These are phyloP conservation scores for Sporisorium sorghi DNA, from an alignment of 1,284 basidiomycete species.

Conservation along the genomic window DNA sequence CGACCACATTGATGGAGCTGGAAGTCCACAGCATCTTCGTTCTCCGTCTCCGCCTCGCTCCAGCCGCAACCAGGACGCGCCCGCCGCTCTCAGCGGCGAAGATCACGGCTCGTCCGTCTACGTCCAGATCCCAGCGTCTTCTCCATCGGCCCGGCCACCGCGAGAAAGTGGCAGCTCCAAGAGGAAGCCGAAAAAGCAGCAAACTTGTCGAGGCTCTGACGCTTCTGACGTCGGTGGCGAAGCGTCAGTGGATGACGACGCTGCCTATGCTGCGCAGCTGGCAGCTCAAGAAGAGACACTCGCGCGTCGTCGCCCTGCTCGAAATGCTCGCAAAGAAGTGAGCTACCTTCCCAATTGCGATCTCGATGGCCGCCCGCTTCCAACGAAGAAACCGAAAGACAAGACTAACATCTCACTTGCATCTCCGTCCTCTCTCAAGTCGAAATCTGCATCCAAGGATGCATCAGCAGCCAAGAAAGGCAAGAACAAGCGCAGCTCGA, in stretches of 20 bases:
- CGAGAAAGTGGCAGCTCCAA: conserved; percentile 11
- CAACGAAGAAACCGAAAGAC: conserved; percentile 8
- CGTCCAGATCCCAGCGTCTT: conserved; percentile 26
- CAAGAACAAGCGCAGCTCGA: conserved; percentile 21
- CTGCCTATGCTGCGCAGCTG: conserved; percentile 37
- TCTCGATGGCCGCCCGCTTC: conserved; percentile 33
- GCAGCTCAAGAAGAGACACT: conserved; percentile 39
- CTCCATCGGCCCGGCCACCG: conserved; percentile 7
- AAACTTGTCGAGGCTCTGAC: conserved; percentile 14
- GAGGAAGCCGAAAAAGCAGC: conserved; percentile 20
- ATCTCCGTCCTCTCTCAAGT: conserved; percentile 6
- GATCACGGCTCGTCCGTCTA: conserved; percentile 11
- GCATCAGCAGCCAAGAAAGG: conserved; percentile 1
- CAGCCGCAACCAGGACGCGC: background rate
- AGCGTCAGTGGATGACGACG: conserved; percentile 21
- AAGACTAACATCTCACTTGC: background rate
- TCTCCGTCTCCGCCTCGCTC: conserved; percentile 5
- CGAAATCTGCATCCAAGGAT: conserved; percentile 12
- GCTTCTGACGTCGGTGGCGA: conserved; percentile 10
- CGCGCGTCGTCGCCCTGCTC: conserved; percentile 28
- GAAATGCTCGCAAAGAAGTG: conserved; percentile 28
- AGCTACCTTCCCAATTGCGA: conserved; percentile 43
- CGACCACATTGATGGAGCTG: background rate
- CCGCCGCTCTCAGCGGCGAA: background rate
- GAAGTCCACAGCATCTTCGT: background rate